These are phyloP conservation scores for Arachnopeziza araneosa DNA, from an alignment of 2,329 filamentous ascomycete species.

Conservation along the genomic window DNA sequence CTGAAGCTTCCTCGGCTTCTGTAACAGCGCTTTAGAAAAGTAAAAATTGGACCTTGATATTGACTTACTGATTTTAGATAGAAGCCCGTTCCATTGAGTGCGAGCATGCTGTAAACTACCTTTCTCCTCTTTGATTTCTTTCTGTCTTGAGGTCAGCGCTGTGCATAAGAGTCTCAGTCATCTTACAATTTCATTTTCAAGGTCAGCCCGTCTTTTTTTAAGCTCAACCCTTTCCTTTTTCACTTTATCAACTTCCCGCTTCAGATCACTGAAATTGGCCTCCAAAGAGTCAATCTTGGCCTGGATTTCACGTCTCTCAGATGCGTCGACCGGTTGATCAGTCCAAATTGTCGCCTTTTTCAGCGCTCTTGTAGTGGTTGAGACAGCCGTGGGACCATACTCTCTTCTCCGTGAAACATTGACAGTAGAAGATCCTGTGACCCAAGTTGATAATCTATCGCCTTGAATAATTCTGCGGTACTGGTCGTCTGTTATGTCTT, in stretches of 20 bases:
- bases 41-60: not conserved
- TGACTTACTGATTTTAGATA: slow-evolving; percentile 61
- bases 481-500: slow-evolving; percentile 60
- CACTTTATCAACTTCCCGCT: slow-evolving; percentile 9
- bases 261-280: slow-evolving; percentile 25
- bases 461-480: slow-evolving; percentile 58
- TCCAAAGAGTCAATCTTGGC: slow-evolving; percentile 37
- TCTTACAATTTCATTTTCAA: slow-evolving; percentile 38
- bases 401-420: slow-evolving; percentile 66
- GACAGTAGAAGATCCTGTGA: slow-evolving; percentile 60
- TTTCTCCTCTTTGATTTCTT: slow-evolving; percentile 56
- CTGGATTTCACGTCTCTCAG: slow-evolving; percentile 57
- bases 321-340: slow-evolving; percentile 65
- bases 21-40: slow-evolving; percentile 20
- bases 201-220: slow-evolving; percentile 27
- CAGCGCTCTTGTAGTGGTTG: slow-evolving; percentile 60
- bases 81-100: slow-evolving; percentile 60
- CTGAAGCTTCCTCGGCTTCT: slow-evolving; percentile 32
- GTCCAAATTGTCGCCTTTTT: slow-evolving; percentile 65
- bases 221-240: slow-evolving; percentile 28
- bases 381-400: slow-evolving; percentile 70
- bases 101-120: slow-evolving; percentile 59
- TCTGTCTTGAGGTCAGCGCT: slow-evolving; percentile 32
- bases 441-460: slow-evolving; percentile 58
- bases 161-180: not conserved